These are phyloP conservation scores for Tulasnella sp. DNA, from an alignment of 768 basidiomycete genomes.

Conservation along the genomic window DNA sequence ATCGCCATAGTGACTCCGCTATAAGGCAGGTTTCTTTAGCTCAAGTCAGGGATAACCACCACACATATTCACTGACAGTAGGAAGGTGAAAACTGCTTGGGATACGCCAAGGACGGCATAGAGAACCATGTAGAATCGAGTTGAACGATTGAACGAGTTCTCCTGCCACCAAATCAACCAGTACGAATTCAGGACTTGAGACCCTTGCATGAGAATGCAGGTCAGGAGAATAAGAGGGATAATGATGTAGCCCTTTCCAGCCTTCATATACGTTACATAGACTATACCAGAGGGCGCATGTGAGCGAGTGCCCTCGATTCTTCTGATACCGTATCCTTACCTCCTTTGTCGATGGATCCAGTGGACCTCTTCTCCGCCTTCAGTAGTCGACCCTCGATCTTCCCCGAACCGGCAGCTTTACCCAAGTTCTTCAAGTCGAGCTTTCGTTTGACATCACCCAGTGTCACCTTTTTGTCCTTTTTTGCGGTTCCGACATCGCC, in stretches of 20 bases:
- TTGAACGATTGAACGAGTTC: conserved; percentile 42
- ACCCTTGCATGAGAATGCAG: conserved; percentile 50
- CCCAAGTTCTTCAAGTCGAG: conserved; percentile 30
- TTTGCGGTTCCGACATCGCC: conserved; percentile 20
- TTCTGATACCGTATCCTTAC: conserved; percentile 29
- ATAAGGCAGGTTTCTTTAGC: background rate
- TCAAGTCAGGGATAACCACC: background rate
- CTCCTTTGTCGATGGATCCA: conserved; percentile 48
- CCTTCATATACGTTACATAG: conserved; percentile 50
- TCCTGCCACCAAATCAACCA: conserved; percentile 66
- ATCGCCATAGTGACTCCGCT: conserved; percentile 26
- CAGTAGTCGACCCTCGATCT: conserved; percentile 58
- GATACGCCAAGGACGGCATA: conserved; percentile 56
- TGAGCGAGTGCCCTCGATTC: background rate
- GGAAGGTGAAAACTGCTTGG: conserved; percentile 52
- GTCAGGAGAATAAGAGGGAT: conserved; percentile 45
- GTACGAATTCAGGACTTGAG: conserved; percentile 46
- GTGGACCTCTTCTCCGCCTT: conserved; percentile 57
- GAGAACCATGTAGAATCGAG: conserved; percentile 55
- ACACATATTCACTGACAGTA: conserved; percentile 40
- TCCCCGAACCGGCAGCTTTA: conserved; percentile 48
- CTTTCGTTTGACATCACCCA: conserved; percentile 37
- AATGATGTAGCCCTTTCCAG: conserved; percentile 46
- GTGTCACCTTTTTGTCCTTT: conserved; percentile 20
- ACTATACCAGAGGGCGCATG: conserved; percentile 34